Evolutionary conservation across 352 stramenopile species (phyloP), one percentile per base, ranked within the genome.

Genomic region (Achlya hypogyna): DNA sequence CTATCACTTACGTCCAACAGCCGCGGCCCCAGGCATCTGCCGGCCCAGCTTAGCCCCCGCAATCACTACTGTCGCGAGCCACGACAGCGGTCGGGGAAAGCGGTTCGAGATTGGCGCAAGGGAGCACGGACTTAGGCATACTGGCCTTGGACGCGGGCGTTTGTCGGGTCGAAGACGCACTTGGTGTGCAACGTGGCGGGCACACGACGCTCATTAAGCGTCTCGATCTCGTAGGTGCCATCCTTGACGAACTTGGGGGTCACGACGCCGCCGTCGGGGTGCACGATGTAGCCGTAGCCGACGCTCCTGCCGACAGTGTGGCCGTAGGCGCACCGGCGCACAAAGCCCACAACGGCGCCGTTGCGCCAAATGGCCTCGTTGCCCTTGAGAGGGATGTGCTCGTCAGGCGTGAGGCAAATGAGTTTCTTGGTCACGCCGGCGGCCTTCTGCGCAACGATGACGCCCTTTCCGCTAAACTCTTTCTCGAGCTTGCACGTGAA

Each of bases 301-400:
- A 73, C 63, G 51, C 31, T 69, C 18, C 31, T 32, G 28, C 63
- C 62, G 23, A 73, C 45, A 12, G 49, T 66, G 64, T 73, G 64
- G 62, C 69, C 69, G 28, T 53, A 73, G 22, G 56, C 69, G 42
- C 49, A 69, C 66, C 68, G 72, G 52, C 65, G 67, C 27, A 75
- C 31, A 25, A 74, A 71, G 20, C 71, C 71, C 3, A 76, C 23
- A 25, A 54, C 66, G 27, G 49, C 53, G 53, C 64, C 64, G 65
- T 76, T 45, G 53, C 68, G 66, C 51, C 56, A 71, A 53, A 76
- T 76, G 40, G 71, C 71, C 63, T 76, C 71, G 64, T 72, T 75
- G 28, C 71, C 71, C 20, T 75, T 51, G 18, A 76, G 51, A 20
- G 68, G 65, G 27, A 76, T 66, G 51, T 56, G 28, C n/a, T 72